Conservation (phyloP, 2,329 filamentous ascomycete species). For the Diaporthe sp. region DNA sequence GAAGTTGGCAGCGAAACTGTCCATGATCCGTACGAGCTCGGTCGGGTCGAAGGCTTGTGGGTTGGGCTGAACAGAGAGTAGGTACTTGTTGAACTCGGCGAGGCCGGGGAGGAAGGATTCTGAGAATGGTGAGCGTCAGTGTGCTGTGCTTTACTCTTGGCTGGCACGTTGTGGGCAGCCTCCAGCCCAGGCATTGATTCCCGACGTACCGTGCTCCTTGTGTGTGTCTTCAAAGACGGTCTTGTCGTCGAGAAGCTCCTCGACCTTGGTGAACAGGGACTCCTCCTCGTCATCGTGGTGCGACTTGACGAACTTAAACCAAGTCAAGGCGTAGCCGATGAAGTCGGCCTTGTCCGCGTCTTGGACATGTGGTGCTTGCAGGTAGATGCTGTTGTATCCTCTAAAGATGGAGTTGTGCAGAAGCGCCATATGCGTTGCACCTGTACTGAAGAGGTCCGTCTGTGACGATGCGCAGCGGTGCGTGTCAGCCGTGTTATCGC, state of each 20-base stretch:
- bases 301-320: constrained; percentile 71
- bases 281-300: constrained; percentile 74
- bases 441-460: constrained; percentile 71
- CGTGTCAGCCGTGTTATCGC: constrained; percentile 6
- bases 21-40: constrained; percentile 65
- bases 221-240: constrained; percentile 66
- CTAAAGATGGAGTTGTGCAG: constrained; percentile 75
- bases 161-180: neutral
- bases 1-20: constrained; percentile 64
- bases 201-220: constrained; percentile 65
- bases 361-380: constrained; percentile 67
- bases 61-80: constrained; percentile 55
- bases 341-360: constrained; percentile 69
- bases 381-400: constrained; percentile 74
- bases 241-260: constrained; percentile 64
- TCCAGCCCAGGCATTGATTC: neutral
- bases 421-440: constrained; percentile 73
- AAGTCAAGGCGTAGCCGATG: constrained; percentile 69
- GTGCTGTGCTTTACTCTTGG: neutral
- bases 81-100: constrained; percentile 66
- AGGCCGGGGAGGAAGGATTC: constrained; percentile 67
- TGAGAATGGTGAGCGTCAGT: constrained; percentile 41
- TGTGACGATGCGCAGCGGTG: constrained; percentile 45
- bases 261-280: constrained; percentile 68
- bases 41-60: constrained; percentile 59